Evolutionary conservation across 1,139 yeast species (phyloP).

Genomic region (Nakaseomyces glabratus): DNA sequence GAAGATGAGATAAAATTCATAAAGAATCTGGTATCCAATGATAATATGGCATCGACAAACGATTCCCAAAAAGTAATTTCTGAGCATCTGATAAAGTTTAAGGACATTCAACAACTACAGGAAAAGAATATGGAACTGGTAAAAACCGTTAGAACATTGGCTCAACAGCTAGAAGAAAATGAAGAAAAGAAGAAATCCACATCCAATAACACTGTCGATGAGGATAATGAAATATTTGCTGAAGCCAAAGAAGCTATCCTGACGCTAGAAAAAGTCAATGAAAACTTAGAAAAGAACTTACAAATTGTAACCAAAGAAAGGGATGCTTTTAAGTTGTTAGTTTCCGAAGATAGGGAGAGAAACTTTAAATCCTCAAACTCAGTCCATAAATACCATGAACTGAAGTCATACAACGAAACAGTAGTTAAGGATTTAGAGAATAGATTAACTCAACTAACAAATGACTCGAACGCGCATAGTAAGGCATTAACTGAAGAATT

Average conservation of each 20-base stretch:
- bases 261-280: constrained; percentile 54
- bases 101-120: constrained; percentile 57
- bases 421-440: constrained; percentile 30
- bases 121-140: constrained; percentile 64
- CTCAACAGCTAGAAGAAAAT: constrained; percentile 51
- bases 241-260: constrained; percentile 73
- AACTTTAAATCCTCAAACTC: constrained; percentile 5
- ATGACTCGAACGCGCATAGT: constrained; percentile 38
- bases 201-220: constrained; percentile 33
- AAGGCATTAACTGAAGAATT: constrained; percentile 37
- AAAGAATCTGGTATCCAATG: constrained; percentile 30
- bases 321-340: constrained; percentile 15
- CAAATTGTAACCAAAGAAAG: constrained; percentile 16
- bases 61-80: constrained; percentile 68
- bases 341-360: neutral
- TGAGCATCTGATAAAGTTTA: constrained; percentile 63
- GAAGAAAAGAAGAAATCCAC: constrained; percentile 32
- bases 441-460: constrained; percentile 32
- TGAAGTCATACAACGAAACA: constrained; percentile 21
- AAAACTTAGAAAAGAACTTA: constrained; percentile 31
- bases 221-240: constrained; percentile 50
- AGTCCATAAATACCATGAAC: constrained; percentile 31
- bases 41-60: constrained; percentile 27
- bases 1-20: constrained; percentile 44
- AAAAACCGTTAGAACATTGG: constrained; percentile 57